These are phyloP conservation scores for Blastocystis sp. DNA, from an alignment of 352 stramenopile genomes.

Conservation along the genomic window DNA sequence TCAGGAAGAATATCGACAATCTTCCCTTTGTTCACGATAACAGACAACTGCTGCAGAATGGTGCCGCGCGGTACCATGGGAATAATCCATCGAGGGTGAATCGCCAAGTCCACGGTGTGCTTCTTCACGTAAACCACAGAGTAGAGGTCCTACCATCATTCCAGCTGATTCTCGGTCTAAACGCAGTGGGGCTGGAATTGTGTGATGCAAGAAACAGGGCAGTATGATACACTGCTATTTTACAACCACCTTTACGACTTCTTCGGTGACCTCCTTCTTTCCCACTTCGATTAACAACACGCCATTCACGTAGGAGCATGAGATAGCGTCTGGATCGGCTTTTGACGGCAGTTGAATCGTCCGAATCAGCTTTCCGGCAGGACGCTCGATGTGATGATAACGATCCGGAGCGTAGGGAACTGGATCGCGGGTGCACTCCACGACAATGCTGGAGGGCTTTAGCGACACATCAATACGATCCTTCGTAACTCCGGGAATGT, in stretches of 20 bases:
- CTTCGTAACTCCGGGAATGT: constrained; percentile 46
- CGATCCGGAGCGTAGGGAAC: neutral
- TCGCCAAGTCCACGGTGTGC: constrained; percentile 75
- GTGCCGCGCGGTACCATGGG: constrained; percentile 78
- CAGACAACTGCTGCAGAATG: constrained; percentile 78
- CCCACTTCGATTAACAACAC: neutral
- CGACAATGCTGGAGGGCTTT: constrained; percentile 16
- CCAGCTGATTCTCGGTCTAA: neutral
- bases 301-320: constrained; percentile 29
- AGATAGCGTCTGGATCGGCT: constrained; percentile 34
- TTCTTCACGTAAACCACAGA: neutral
- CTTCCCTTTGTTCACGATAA: constrained; percentile 77
- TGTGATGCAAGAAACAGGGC: neutral
- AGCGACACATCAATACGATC: constrained; percentile 47
- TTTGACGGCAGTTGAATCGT: constrained; percentile 37
- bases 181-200: neutral
- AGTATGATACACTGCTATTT: neutral
- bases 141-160: constrained; percentile 3
- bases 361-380: constrained; percentile 17
- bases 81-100: constrained; percentile 79
- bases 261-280: neutral
- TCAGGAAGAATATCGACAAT: constrained; percentile 80
- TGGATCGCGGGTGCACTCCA: constrained; percentile 29
- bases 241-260: constrained; percentile 6
- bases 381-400: constrained; percentile 11